Percentiles rank a stretch among this genome's conserved stretches.
Evolutionary conservation across 805 yeast genomes (phyloP).

Genomic region (Wickerhamiella sergipiensis): DNA sequence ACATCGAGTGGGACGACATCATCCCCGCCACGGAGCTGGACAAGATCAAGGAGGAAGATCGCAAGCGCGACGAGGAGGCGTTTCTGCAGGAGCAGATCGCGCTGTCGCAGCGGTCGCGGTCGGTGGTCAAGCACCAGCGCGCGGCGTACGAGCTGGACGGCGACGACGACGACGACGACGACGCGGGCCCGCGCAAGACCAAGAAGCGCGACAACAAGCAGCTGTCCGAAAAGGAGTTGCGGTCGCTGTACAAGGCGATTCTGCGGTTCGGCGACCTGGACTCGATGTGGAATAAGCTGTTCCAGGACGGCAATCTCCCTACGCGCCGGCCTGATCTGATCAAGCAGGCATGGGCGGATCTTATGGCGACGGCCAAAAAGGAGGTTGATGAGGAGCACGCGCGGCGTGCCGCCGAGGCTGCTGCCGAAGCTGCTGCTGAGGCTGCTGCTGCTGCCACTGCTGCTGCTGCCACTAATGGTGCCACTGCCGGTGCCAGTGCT

Average conservation of each 20-base stretch:
- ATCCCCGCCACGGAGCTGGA: constrained; percentile 89
- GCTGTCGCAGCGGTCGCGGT: constrained; percentile 68
- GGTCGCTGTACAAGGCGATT: constrained; percentile 74
- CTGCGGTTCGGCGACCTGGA: constrained; percentile 67
- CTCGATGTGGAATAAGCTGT: constrained; percentile 65
- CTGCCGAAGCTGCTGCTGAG: constrained; percentile 20
- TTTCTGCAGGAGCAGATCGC: constrained; percentile 81
- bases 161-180: constrained; percentile 17
- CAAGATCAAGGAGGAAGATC: constrained; percentile 82
- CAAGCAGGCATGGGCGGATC: constrained; percentile 61
- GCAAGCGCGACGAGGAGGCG: constrained; percentile 71
- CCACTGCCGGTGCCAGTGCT: constrained; percentile 1
- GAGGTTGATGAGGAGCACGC: constrained; percentile 52
- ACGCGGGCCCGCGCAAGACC: constrained; percentile 12
- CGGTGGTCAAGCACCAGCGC: constrained; percentile 60
- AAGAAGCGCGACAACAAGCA: constrained; percentile 36
- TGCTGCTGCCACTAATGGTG: constrained; percentile 11
- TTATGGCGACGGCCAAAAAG: constrained; percentile 47
- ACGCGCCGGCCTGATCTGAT: constrained; percentile 71
- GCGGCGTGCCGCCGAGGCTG: constrained; percentile 31
- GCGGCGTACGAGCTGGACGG: constrained; percentile 48
- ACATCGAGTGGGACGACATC: constrained; percentile 97
- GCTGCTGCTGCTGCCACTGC: constrained; percentile 20
- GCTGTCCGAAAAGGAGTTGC: constrained; percentile 72
- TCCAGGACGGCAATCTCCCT: constrained; percentile 79